phyloP scores from a whole-genome alignment of 805 yeast species.

The Kuraishia cidri region DNA sequence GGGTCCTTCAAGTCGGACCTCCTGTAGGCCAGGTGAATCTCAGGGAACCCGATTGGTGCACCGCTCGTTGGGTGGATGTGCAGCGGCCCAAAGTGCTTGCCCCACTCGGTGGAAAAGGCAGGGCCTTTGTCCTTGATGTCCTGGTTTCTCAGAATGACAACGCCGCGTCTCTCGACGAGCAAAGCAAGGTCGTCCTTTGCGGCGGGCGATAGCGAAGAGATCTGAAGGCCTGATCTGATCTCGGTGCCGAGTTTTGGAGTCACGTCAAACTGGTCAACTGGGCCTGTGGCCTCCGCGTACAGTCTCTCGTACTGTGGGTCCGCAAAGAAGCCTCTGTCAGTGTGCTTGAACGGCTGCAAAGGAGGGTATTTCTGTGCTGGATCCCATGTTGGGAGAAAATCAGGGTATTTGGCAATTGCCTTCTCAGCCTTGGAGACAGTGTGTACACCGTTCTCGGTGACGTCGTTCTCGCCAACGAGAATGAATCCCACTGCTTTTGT shows the following conservation, averaged over 20 bases:
- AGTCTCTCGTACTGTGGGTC: constrained; percentile 46
- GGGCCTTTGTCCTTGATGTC: constrained; percentile 30
- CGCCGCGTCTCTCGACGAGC: constrained; percentile 37
- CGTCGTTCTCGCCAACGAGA: no score
- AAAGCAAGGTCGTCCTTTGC: constrained; percentile 40
- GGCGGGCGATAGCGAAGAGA: constrained; percentile 26
- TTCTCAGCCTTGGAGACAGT: constrained; percentile 31
- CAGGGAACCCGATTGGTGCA: constrained; percentile 32
- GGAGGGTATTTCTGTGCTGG: constrained; percentile 42
- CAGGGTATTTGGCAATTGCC: constrained; percentile 32
- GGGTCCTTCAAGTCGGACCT: constrained; percentile 21
- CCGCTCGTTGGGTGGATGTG: constrained; percentile 42
- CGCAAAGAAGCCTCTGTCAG: constrained; percentile 59
- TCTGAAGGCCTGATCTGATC: constrained; percentile 26
- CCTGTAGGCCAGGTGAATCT: constrained; percentile 30
- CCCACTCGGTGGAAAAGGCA: constrained; percentile 30
- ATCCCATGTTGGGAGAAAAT: constrained; percentile 66
- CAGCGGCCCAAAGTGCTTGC: constrained; percentile 33
- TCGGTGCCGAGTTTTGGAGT: constrained; percentile 38
- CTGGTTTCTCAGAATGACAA: constrained; percentile 35
- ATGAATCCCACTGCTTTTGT: no score
- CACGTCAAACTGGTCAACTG: constrained; percentile 10
- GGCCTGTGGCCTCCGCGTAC: constrained; percentile 16
- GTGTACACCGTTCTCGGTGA: constrained; percentile 36
- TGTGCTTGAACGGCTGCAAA: constrained; percentile 42